A percentile compares a stretch with the other conserved stretches of the same genome.
Conservation (phyloP, 2,329 filamentous ascomycete genomes). For the Botrytis cinerea region DNA sequence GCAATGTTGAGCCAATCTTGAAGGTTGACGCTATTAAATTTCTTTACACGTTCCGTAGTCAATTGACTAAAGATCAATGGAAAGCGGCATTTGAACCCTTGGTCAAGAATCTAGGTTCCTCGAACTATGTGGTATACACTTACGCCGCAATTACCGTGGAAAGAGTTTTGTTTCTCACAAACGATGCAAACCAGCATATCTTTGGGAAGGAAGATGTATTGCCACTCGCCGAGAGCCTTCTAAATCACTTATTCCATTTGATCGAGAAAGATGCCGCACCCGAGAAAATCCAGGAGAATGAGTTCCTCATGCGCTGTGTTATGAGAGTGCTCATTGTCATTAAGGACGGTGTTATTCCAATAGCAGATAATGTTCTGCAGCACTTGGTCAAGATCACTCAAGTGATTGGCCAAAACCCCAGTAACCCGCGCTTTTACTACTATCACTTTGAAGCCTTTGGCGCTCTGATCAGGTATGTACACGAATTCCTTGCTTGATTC, state of each 20-base stretch:
- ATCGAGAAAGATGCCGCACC: conserved; percentile 83
- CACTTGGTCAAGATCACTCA: conserved; percentile 88
- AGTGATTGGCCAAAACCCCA: conserved; percentile 91
- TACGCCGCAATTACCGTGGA: conserved; percentile 98
- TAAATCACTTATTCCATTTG: conserved; percentile 87
- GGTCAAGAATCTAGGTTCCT: conserved; percentile 85
- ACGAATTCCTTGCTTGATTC: neutral
- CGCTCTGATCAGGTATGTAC: conserved; percentile 65
- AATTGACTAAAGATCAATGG: conserved; percentile 91
- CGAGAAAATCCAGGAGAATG: conserved; percentile 96
- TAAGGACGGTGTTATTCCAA: conserved; percentile 73
- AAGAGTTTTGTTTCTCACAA: conserved; percentile 80
- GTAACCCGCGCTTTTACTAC: conserved; percentile 97
- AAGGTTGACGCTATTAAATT: conserved; percentile 99
- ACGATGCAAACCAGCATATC: conserved; percentile 73
- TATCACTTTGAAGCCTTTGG: conserved; percentile 96
- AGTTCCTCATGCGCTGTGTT: conserved; percentile 97
- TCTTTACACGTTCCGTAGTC: conserved; percentile 93
- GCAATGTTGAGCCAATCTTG: conserved; percentile 75
- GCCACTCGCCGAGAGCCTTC: conserved; percentile 79
- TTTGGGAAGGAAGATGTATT: conserved; percentile 79
- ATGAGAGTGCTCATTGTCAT: conserved; percentile 97
- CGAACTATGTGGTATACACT: conserved; percentile 95
- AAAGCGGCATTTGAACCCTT: conserved; percentile 84
- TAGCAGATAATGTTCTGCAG: conserved; percentile 75